Conservation (phyloP, 2,329 filamentous ascomycete genomes). For the Fusarium pininemorale region DNA sequence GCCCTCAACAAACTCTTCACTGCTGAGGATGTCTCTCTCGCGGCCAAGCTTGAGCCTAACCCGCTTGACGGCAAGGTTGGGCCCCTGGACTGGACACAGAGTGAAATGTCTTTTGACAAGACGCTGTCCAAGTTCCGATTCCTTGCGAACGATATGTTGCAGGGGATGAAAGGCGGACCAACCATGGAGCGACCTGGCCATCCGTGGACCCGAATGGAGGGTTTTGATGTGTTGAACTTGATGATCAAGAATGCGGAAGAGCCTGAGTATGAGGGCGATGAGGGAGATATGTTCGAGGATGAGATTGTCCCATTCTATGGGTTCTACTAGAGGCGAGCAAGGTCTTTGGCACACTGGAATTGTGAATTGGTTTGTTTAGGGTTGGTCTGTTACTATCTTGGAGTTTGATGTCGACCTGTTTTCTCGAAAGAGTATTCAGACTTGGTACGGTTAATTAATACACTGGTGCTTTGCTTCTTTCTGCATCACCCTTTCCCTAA, state of each 20-base stretch:
- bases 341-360: no score
- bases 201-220: background rate
- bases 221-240: background rate
- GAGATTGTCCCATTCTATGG: background rate
- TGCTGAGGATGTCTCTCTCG: background rate
- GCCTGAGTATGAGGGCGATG: accelerated
- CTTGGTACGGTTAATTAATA: background rate
- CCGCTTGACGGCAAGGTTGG: background rate
- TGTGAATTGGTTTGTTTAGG: accelerated
- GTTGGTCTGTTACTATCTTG: accelerated
- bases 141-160: background rate
- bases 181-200: background rate
- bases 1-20: background rate
- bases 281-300: accelerated
- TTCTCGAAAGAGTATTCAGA: background rate
- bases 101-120: background rate
- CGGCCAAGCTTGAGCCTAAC: background rate
- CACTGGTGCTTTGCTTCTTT: no score
- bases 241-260: background rate
- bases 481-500: no score
- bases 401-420: background rate
- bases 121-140: background rate
- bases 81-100: background rate
- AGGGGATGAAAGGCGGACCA: background rate
- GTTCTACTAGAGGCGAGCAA: background rate